These are phyloP conservation scores for Coprinellus aureogranulatus DNA, from an alignment of 768 basidiomycete genomes.

Conservation along the genomic window DNA sequence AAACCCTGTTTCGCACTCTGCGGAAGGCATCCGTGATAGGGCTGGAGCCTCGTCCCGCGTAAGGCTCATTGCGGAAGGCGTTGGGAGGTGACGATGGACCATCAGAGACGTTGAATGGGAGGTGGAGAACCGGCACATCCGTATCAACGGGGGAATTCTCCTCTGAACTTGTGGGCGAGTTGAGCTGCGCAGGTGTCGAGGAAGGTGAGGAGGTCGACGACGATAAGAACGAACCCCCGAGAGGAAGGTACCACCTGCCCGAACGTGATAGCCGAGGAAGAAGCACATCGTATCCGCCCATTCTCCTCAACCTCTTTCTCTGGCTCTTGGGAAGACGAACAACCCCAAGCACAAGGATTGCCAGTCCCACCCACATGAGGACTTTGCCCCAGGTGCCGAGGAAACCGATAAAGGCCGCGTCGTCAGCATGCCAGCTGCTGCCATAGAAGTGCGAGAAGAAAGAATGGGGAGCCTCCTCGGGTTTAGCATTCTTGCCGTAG, in stretches of 20 bases:
- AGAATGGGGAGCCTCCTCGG: conserved; percentile 78
- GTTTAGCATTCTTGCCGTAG: conserved; percentile 95
- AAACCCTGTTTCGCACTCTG: conserved; percentile 56
- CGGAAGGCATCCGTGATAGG: conserved; percentile 54
- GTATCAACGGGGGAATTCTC: conserved; percentile 41
- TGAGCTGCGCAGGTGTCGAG: conserved; percentile 34
- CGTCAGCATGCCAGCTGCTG: conserved; percentile 97
- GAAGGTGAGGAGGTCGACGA: conserved; percentile 41
- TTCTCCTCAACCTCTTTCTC: conserved; percentile 57
- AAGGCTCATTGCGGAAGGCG: conserved; percentile 47
- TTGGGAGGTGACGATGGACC: conserved; percentile 47
- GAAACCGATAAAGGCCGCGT: conserved; percentile 96
- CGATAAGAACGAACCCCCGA: conserved; percentile 53
- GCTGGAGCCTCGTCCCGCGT: conserved; percentile 39
- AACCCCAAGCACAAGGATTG: conserved; percentile 68
- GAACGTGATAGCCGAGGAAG: conserved; percentile 73
- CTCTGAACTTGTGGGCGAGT: not conserved
- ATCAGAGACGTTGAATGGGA: conserved; percentile 60
- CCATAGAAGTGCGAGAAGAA: conserved; percentile 99
- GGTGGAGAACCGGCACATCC: conserved; percentile 53
- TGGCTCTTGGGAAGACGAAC: conserved; percentile 55
- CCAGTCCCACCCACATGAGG: conserved; percentile 81
- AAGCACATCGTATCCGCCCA: conserved; percentile 75
- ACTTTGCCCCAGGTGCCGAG: conserved; percentile 84
- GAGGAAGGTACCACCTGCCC: conserved; percentile 72